A percentile compares a stretch with the other conserved stretches of the same genome.
Evolutionary conservation across 148 eudicot genomes (phyloP).

Genomic region (Chenopodium berlandieri): DNA sequence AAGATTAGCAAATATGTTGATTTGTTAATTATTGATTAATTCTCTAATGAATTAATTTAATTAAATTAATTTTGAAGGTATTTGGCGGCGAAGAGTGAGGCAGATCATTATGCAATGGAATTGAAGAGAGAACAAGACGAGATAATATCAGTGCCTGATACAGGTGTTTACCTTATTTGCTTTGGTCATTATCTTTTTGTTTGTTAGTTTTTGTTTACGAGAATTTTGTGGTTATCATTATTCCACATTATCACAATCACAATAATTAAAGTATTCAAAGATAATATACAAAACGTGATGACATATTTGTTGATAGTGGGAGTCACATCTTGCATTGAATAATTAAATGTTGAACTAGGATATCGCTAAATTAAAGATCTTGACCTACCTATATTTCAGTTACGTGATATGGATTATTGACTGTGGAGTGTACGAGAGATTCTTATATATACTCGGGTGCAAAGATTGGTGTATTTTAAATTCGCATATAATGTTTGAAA

Average conservation of each 20-base stretch:
- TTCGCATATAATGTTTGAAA: no score
- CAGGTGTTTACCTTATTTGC: conserved; percentile 40
- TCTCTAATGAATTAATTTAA: no score
- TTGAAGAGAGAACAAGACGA: conserved; percentile 78
- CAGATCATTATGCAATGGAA: conserved; percentile 81
- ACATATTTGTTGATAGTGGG: background rate
- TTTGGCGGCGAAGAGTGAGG: conserved; percentile 92
- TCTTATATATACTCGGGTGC: no score
- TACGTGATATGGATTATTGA: no score
- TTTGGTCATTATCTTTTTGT: background rate
- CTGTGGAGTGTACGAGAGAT: no score
- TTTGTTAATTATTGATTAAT: no score
- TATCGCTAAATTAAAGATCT: background rate
- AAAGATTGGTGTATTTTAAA: no score
- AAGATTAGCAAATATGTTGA: background rate
- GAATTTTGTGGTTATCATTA: conserved; percentile 1
- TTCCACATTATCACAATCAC: background rate
- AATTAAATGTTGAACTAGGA: background rate
- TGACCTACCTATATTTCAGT: background rate
- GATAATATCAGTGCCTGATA: conserved; percentile 78
- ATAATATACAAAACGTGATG: background rate
- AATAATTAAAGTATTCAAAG: background rate
- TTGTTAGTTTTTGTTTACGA: background rate
- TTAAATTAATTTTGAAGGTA: conserved; percentile 40
- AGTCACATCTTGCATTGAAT: background rate